A percentile compares a stretch with the other conserved stretches of the same genome.
These are phyloP conservation scores for Macrophomina pseudophaseolina DNA, from an alignment of 2,329 filamentous ascomycete genomes.

Conservation along the genomic window DNA sequence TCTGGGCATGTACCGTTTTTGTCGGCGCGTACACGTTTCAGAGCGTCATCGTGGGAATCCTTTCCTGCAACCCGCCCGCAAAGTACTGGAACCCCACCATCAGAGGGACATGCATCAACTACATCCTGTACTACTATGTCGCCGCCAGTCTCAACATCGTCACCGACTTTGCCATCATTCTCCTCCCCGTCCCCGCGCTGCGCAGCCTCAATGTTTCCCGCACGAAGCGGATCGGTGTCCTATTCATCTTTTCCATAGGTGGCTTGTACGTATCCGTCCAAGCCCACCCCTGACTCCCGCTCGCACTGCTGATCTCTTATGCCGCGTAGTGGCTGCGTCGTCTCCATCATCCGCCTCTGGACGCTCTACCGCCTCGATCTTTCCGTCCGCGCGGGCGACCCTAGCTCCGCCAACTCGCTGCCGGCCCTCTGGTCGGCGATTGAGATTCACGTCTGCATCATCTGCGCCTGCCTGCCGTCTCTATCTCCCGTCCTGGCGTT, in stretches of 20 bases:
- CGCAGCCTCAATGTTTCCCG: background rate
- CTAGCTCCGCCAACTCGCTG: background rate
- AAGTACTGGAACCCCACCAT: constrained; percentile 36
- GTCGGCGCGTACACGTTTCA: constrained; percentile 6
- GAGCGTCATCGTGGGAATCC: constrained; percentile 30
- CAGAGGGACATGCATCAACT: background rate
- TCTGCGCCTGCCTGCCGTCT: constrained; percentile 35
- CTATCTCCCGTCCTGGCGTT: constrained; percentile 3
- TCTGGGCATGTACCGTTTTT: constrained; percentile 31
- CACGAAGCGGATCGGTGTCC: constrained; percentile 3
- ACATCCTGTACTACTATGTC: constrained; percentile 9
- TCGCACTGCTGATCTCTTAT: no score
- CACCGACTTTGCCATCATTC: constrained; percentile 13
- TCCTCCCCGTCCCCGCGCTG: constrained; percentile 16
- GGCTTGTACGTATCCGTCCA: constrained; percentile 12
- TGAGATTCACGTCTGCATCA: constrained; percentile 18
- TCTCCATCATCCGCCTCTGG: constrained; percentile 22
- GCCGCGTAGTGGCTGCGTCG: constrained; percentile 8
- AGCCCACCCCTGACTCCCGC: no score
- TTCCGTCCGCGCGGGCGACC: background rate
- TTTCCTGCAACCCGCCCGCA: constrained; percentile 34
- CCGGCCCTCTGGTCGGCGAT: constrained; percentile 14
- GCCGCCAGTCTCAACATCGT: constrained; percentile 7
- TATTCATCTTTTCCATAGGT: constrained; percentile 13
- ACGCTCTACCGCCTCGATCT: constrained; percentile 28